A percentile compares a stretch with the other conserved stretches of the same genome.
Conservation (phyloP, 176 grass and related monocot species). For the Bothriochloa decipiens region DNA sequence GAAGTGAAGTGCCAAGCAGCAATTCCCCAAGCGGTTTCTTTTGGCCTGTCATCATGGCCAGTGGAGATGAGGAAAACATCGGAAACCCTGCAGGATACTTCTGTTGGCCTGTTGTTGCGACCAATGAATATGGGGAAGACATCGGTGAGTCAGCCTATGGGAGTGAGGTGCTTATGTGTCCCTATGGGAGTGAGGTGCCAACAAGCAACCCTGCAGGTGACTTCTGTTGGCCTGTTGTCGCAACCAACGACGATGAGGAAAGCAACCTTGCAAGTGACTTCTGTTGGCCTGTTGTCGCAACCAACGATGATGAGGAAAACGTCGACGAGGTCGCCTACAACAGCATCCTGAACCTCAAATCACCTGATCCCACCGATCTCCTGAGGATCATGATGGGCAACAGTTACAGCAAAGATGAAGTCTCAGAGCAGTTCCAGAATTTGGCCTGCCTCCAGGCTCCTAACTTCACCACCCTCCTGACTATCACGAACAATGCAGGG, state of each 20-base stretch:
- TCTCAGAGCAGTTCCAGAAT: constrained; percentile 17
- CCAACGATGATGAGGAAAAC: not conserved
- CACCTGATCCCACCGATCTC: constrained; percentile 12
- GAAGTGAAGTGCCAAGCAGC: not conserved
- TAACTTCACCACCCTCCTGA: constrained; percentile 45
- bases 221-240: not conserved
- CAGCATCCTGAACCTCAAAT: constrained; percentile 10
- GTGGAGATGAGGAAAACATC: not conserved
- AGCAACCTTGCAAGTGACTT: not conserved
- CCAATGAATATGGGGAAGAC: too few relatives aligned
- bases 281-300: not conserved
- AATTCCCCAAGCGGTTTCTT: not conserved
- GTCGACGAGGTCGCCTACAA: not conserved
- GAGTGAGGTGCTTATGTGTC: too few relatives aligned
- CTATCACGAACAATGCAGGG: constrained; percentile 38
- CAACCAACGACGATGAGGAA: not conserved
- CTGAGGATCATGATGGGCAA: constrained; percentile 23
- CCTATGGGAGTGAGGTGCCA: too few relatives aligned
- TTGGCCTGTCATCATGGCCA: not conserved
- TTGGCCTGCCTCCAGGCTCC: constrained; percentile 44
- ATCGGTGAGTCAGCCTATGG: not conserved
- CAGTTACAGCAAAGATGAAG: constrained; percentile 31
- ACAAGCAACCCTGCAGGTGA: not conserved
- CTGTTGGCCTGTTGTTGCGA: not conserved
- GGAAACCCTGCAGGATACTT: too few relatives aligned